Evolutionary conservation across 2,329 filamentous ascomycete species (phyloP), one percentile per base, ranked within the genome.

Genomic region (Claviceps africana): DNA sequence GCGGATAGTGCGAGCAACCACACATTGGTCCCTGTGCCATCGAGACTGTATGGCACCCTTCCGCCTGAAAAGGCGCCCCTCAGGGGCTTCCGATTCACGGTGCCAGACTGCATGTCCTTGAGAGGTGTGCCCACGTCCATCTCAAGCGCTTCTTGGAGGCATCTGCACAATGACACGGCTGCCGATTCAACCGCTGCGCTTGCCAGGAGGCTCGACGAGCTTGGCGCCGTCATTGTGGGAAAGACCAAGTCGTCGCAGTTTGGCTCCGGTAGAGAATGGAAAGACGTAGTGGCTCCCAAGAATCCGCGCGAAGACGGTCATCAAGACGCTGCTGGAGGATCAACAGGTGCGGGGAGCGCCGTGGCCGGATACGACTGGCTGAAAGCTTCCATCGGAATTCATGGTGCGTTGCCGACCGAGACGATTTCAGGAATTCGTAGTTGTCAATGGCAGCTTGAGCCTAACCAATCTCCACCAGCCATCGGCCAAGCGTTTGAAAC

Each of bases 71-170:
- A 56, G 11, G 65, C 64, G 33, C 70, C 68, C 0, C 58, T 72
- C 8, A 67, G 62, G 15, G 70, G 70, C 17, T 52, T 63, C 17
- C 67, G 70, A 4, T 52, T 71, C 4, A 59, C 66, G 22, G 54
- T 72, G 11, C 61, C 63, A 19, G 69, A 72, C 37, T 56, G 60
- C 3, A 55, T 64, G 35, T 59, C 64, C 3, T 52, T 72, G 0
- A 56, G 61, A n/a, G 82, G 82, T 1, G 62, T 82, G 0, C 70
- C 71, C 13, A 82, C 77, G 0, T 71, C 71, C 1, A 69, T 76
- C 33, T 82, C 81, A 0, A 83, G 79, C 51, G 68, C 76, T 33
- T 75, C 79, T 1, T 85, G 76, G 70, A 73, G 72, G 22, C 65
- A 73, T 35, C 63, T 84, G 2, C 76, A 80, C 51, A 66, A 69